Base-by-base conservation (phyloP, 257 asterid genomes). In the Solanum rostratum region DNA sequence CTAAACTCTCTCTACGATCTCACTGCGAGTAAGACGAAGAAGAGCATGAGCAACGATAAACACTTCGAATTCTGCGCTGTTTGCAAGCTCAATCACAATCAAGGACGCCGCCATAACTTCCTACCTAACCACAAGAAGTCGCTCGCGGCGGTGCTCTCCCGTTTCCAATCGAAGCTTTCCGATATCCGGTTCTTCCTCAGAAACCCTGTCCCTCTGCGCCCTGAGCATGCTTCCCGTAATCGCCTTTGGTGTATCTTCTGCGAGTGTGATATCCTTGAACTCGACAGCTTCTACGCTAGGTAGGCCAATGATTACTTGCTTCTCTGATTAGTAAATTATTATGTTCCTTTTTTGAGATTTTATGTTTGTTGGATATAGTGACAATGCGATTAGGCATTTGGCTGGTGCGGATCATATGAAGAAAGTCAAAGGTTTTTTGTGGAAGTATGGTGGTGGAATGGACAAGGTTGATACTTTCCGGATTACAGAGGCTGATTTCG, bases 241-340 rank as follows among this genome's bases (percentile, higher is more conserved):
- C 87, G 94, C 84, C 85, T 96, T 16, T 96, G 98, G 98, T 96
- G 99, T 74, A 62, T 92, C 33, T 94, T 94, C 90, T 96, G 98
- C 86, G 90, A 86, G 19, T 85, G 84, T 59, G 94, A 96, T 83
- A 70, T 93, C 84, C 49, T 90, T 79, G 94, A 96, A 92, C 90
- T 86, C 84, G 89, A 73, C 55, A 89, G 92, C 95, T 73, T 87
- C 83, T 89, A 90, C 85, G 91, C 95, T 45, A 87, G 98, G 99
- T 94, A 83, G 80, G 89, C 79, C 79, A 12, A 7, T 1, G 15
- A 10, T 52, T 76, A 2, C 27, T 27, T 15, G 63, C 12, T 27
- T 76, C 3, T 7, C 41, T 49, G 11, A 49, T 76, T 52, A 2
- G 3, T 68, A 5, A 19, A 52, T 29, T 30, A 16, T 50, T 50